These are phyloP conservation scores for Penicillium brevicompactum DNA, from an alignment of 2,329 filamentous ascomycete species.

Conservation along the genomic window DNA sequence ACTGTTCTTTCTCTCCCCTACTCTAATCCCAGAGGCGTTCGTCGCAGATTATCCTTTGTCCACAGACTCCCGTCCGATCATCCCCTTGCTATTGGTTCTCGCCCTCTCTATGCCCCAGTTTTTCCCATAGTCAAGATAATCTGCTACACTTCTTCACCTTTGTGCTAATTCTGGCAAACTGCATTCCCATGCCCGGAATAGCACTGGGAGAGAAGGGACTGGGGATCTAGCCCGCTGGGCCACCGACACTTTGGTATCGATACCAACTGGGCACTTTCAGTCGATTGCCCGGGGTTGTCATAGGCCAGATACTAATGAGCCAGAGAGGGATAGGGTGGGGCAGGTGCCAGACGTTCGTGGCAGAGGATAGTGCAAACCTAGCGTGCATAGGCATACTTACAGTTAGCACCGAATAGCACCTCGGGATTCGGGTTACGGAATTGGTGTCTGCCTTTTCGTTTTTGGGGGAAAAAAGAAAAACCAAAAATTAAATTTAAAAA, in stretches of 20 bases:
- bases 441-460: background rate
- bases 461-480: too few relatives aligned
- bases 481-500: too few relatives aligned
- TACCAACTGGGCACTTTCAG: background rate
- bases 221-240: too few relatives aligned
- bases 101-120: background rate
- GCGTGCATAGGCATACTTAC: background rate
- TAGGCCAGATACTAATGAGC: constrained; percentile 15
- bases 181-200: background rate
- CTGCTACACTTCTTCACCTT: constrained; percentile 14
- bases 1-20: background rate
- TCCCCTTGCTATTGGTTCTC: background rate
- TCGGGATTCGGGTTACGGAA: background rate
- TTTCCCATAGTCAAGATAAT: background rate
- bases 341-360: background rate
- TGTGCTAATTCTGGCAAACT: constrained; percentile 25
- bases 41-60: background rate
- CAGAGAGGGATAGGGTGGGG: constrained; percentile 1
- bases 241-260: too few relatives aligned
- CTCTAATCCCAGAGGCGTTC: constrained; percentile 3
- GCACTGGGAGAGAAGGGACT: background rate
- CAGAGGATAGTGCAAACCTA: background rate
- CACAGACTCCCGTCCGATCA: background rate
- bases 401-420: too few relatives aligned
- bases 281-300: constrained; percentile 14